Conservation (phyloP, 305 asterid genomes). For the Solanum hybrid region DNA sequence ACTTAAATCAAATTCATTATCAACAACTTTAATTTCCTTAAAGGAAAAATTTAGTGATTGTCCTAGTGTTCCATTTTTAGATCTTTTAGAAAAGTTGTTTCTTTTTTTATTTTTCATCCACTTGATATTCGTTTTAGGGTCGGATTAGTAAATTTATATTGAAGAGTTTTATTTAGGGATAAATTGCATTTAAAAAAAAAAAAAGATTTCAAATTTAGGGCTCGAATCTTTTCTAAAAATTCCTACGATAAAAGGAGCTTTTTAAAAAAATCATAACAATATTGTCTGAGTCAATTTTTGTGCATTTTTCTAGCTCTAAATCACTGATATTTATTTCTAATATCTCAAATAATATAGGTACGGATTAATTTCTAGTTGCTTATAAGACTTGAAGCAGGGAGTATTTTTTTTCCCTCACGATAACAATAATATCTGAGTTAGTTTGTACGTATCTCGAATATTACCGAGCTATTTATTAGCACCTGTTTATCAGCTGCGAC, state of each 20-base stretch:
- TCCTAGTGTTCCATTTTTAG: not conserved
- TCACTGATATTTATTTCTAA: not conserved
- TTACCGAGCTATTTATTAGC: not conserved
- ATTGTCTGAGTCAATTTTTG: not conserved
- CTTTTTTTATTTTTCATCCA: not conserved
- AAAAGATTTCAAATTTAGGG: not conserved
- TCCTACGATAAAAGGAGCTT: not conserved
- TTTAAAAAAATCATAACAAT: not conserved
- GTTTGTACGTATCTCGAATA: not conserved
- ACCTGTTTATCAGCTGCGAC: not conserved
- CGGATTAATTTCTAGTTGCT: not conserved
- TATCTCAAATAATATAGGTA: not conserved
- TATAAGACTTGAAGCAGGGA: not conserved
- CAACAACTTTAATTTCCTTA: not conserved
- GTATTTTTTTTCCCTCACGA: not conserved
- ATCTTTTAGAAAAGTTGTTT: not conserved
- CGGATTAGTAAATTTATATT: not conserved
- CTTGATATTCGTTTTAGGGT: not conserved
- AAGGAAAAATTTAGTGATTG: not conserved
- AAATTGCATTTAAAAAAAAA: too few relatives aligned
- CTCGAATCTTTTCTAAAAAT: not conserved
- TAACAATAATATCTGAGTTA: not conserved
- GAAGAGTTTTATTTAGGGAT: not conserved
- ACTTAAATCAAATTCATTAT: not conserved
- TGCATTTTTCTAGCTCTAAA: not conserved